Evolutionary conservation across 2,329 filamentous ascomycete genomes (phyloP).

Genomic region (Clonostachys chloroleuca): DNA sequence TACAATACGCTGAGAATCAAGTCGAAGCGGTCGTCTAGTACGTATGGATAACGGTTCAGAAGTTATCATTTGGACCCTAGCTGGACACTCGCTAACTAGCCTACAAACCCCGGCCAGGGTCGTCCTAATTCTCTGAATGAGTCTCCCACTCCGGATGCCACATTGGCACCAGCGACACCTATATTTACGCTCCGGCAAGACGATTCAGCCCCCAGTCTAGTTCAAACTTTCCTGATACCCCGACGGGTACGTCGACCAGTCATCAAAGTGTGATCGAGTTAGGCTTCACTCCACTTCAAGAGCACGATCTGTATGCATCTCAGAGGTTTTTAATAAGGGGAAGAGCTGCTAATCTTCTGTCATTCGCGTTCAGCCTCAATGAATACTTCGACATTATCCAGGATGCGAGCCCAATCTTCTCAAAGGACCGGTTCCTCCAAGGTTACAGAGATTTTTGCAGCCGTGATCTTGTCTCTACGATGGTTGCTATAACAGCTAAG

Average conservation of each 20-base stretch:
- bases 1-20: background rate
- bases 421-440: too few relatives aligned
- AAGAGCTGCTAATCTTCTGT: background rate
- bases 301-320: too few relatives aligned
- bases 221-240: background rate
- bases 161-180: too few relatives aligned
- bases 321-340: too few relatives aligned
- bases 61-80: background rate
- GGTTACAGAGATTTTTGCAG: background rate
- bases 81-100: background rate
- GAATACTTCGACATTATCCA: constrained; percentile 1
- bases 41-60: too few relatives aligned
- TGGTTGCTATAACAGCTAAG: background rate
- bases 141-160: too few relatives aligned
- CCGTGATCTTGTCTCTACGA: background rate
- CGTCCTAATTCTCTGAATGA: background rate
- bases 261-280: background rate
- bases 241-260: background rate
- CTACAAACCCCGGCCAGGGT: background rate
- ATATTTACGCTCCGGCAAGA: too few relatives aligned
- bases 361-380: background rate
- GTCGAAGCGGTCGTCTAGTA: too few relatives aligned
- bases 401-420: background rate
- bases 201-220: background rate
- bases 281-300: background rate